Conservation (phyloP, 2,329 filamentous ascomycete genomes). For the Epichloe hybrida region DNA sequence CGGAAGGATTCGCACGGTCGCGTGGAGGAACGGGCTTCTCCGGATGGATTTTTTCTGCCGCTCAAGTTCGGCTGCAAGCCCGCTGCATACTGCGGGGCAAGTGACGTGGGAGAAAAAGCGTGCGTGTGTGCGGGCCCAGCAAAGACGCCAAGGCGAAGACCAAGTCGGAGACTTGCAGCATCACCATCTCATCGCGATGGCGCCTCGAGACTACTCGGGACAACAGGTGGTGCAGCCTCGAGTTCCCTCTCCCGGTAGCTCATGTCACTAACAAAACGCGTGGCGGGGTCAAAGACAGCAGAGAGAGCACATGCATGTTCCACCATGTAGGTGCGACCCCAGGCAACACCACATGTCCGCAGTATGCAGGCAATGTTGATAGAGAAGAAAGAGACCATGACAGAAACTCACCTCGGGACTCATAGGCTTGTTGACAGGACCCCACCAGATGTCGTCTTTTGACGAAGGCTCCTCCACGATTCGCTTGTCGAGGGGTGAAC, state of each 20-base stretch:
- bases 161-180: background rate
- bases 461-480: slow-evolving; percentile 86
- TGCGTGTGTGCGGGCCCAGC: slow-evolving; percentile 3
- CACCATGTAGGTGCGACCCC: background rate
- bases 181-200: background rate
- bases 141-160: background rate
- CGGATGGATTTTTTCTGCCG: background rate
- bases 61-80: slow-evolving; percentile 8
- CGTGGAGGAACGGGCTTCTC: background rate
- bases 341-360: background rate
- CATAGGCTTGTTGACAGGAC: slow-evolving; percentile 99
- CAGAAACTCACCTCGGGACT: slow-evolving; percentile 61
- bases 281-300: background rate
- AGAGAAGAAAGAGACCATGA: background rate
- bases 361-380: background rate
- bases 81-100: background rate
- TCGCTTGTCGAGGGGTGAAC: slow-evolving; percentile 93
- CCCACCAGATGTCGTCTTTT: slow-evolving; percentile 95
- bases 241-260: background rate
- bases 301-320: background rate
- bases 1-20: no score
- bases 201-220: background rate
- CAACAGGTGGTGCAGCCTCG: background rate
- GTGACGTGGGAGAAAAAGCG: background rate
- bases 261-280: background rate